A percentile compares a stretch with the other conserved stretches of the same genome.
Evolutionary conservation across 2,329 filamentous ascomycete species (phyloP).

Genomic region (Venturia carpophila): DNA sequence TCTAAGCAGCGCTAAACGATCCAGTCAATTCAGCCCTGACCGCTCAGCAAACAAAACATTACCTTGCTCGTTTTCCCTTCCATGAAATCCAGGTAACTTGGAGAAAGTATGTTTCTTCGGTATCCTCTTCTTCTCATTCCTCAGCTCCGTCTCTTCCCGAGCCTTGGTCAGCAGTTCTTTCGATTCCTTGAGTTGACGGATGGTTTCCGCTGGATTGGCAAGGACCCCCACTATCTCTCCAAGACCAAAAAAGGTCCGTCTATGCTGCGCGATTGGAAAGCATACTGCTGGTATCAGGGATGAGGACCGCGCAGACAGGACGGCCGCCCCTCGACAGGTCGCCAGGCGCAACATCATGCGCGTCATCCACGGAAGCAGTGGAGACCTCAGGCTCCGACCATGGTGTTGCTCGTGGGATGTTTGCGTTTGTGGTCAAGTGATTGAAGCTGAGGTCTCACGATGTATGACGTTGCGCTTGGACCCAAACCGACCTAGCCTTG

Average conservation of each 20-base stretch:
- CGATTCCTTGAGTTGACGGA: conserved; percentile 14
- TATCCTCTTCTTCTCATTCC: conserved; percentile 13
- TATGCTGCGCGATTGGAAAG: not conserved
- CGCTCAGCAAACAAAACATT: not conserved
- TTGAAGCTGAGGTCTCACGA: conserved; percentile 4
- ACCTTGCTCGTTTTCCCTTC: conserved; percentile 7
- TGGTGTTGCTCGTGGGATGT: not conserved
- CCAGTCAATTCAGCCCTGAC: not conserved
- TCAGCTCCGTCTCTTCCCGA: conserved; percentile 12
- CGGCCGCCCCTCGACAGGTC: not conserved
- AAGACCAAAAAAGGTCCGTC: conserved; percentile 14
- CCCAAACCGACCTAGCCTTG: not conserved
- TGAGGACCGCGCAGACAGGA: not conserved
- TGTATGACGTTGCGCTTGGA: conserved; percentile 1
- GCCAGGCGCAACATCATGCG: conserved; percentile 3
- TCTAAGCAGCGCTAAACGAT: not conserved
- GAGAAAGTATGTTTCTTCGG: conserved; percentile 17
- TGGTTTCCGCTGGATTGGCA: conserved; percentile 12
- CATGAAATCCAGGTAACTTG: conserved; percentile 15
- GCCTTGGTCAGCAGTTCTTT: conserved; percentile 14
- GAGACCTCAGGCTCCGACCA: not conserved
- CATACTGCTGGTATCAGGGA: not conserved
- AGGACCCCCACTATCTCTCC: conserved; percentile 13
- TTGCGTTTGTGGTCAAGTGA: not conserved
- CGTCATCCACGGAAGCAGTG: not conserved